These are phyloP conservation scores for Aspergillus bertholletiae DNA, from an alignment of 495 filamentous ascomycete genomes.

Conservation along the genomic window DNA sequence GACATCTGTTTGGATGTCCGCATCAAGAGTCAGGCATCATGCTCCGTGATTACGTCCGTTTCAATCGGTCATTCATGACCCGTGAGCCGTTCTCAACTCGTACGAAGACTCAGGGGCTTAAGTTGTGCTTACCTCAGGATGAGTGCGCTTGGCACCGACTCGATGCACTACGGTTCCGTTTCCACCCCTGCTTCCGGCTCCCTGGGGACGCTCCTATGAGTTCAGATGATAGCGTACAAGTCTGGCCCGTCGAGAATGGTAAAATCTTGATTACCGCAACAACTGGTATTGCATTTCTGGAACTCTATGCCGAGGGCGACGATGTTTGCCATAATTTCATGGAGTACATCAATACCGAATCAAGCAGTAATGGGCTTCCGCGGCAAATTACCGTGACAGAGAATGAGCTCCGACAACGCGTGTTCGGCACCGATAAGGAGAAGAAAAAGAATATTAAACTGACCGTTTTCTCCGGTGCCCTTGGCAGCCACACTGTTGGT, in stretches of 20 bases:
- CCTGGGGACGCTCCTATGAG: conserved; percentile 67
- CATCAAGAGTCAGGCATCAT: conserved; percentile 86
- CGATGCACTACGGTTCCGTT: conserved; percentile 81
- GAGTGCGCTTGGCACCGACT: conserved; percentile 88
- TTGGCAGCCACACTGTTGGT: conserved; percentile 68
- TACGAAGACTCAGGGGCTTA: conserved; percentile 73
- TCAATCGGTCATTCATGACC: conserved; percentile 79
- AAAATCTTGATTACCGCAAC: conserved; percentile 75
- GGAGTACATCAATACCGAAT: conserved; percentile 68
- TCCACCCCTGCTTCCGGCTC: conserved; percentile 85
- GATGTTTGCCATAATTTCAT: conserved; percentile 71
- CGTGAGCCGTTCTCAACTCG: conserved; percentile 80
- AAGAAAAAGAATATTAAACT: conserved; percentile 68
- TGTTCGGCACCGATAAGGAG: conserved; percentile 62
- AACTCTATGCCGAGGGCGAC: conserved; percentile 75
- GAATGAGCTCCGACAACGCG: conserved; percentile 62
- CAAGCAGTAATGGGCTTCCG: conserved; percentile 55
- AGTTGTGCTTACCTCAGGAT: conserved; percentile 66
- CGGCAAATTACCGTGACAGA: conserved; percentile 72
- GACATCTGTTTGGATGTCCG: conserved; percentile 83
- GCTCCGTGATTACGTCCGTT: conserved; percentile 75
- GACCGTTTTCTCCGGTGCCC: conserved; percentile 67
- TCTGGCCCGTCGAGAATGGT: conserved; percentile 82
- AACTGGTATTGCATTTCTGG: conserved; percentile 76
- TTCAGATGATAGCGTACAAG: conserved; percentile 75